Conservation (phyloP, 345 rosid genomes). For the Eucalyptus cloeziana region DNA sequence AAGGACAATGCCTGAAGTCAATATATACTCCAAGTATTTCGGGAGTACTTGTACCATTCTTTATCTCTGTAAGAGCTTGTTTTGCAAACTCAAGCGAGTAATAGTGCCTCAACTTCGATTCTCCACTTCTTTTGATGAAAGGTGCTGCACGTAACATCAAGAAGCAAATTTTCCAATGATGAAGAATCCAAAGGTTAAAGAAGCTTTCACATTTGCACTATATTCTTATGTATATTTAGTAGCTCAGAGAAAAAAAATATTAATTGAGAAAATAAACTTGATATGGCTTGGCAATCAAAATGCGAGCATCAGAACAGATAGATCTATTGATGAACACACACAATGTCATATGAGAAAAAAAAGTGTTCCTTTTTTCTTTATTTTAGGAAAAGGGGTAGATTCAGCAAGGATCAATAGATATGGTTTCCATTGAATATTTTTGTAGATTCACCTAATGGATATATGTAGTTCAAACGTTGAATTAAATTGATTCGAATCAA, state of each 20-base stretch:
- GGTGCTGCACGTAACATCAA: not conserved
- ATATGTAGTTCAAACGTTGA: not conserved
- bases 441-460: not conserved
- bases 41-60: accelerated
- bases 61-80: not conserved
- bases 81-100: not conserved
- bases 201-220: not conserved
- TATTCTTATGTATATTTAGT: too few species aligned
- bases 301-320: not conserved
- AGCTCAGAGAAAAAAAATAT: not conserved
- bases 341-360: not conserved
- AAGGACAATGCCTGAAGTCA: not conserved
- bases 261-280: not conserved
- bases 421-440: not conserved
- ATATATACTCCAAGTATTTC: not conserved
- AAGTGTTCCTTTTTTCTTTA: not conserved
- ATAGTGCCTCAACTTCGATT: not conserved
- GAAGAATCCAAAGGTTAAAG: not conserved
- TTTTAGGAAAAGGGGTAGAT: not conserved
- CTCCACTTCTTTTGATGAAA: not conserved
- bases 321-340: not conserved
- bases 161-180: not conserved
- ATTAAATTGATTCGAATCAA: not conserved
- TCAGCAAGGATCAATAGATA: not conserved
- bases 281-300: not conserved